phyloP scores from a whole-genome alignment of 352 stramenopile species.

The Pythium oligandrum region DNA sequence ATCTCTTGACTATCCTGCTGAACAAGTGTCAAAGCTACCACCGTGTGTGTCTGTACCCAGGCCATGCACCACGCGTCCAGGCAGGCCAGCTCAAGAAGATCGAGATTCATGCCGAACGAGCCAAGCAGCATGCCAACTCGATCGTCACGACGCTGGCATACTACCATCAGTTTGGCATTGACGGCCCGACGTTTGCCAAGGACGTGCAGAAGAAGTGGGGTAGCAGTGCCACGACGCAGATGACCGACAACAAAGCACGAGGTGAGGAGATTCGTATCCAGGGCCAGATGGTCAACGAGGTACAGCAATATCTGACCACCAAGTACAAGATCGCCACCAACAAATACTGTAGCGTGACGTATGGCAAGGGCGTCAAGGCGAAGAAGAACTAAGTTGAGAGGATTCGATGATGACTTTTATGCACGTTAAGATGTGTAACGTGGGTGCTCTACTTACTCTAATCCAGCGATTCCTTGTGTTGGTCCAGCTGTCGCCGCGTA shows the following conservation, averaged over 20 bases:
- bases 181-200: constrained; percentile 61
- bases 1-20: constrained; percentile 46
- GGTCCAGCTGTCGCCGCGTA: constrained; percentile 1
- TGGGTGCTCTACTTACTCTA: no score
- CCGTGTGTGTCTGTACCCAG: constrained; percentile 62
- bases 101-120: constrained; percentile 54
- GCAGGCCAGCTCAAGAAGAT: constrained; percentile 55
- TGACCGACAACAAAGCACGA: constrained; percentile 54
- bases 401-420: no score
- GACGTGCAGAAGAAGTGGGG: constrained; percentile 83
- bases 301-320: constrained; percentile 54
- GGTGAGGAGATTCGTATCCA: constrained; percentile 75
- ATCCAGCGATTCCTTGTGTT: no score
- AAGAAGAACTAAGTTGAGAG: constrained; percentile 52
- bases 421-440: no score
- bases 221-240: constrained; percentile 52
- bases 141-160: constrained; percentile 64
- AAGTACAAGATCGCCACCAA: constrained; percentile 60
- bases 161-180: constrained; percentile 80
- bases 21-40: constrained; percentile 69
- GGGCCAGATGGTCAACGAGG: constrained; percentile 76
- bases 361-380: constrained; percentile 75
- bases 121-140: constrained; percentile 71
- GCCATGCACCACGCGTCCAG: constrained; percentile 57
- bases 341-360: constrained; percentile 68